Conservation (phyloP, 2,329 filamentous ascomycete genomes). For the Pyrenophora teres region DNA sequence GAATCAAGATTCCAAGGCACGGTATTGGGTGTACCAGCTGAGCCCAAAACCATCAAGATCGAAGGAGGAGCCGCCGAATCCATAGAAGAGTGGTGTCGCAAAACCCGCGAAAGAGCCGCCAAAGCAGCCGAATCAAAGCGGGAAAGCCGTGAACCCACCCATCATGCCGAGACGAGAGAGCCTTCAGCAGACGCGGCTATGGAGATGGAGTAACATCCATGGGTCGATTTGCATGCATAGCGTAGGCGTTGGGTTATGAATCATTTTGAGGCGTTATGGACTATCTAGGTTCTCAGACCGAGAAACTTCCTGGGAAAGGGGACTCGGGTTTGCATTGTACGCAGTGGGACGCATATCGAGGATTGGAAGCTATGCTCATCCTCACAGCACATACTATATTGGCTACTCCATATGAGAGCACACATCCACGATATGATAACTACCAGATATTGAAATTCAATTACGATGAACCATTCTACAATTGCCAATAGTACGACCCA, state of each 20-base stretch:
- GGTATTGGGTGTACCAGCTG: slow-evolving; percentile 73
- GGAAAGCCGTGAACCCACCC: slow-evolving; percentile 26
- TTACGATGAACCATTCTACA: not conserved
- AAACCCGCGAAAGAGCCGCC: slow-evolving; percentile 36
- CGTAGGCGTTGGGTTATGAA: slow-evolving; percentile 37
- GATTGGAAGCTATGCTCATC: not conserved
- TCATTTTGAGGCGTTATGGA: slow-evolving; percentile 22
- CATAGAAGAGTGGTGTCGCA: slow-evolving; percentile 66
- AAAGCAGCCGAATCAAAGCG: slow-evolving; percentile 29
- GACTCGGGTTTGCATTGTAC: not conserved
- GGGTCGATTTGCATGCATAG: slow-evolving; percentile 35
- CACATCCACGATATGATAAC: not conserved
- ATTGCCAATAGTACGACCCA: not conserved
- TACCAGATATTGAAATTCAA: not conserved
- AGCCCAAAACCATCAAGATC: slow-evolving; percentile 73
- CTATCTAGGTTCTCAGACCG: not conserved
- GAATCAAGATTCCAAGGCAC: slow-evolving; percentile 86
- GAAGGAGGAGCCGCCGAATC: slow-evolving; percentile 75
- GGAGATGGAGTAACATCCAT: slow-evolving; percentile 28
- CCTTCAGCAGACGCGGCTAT: slow-evolving; percentile 31
- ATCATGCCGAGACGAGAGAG: slow-evolving; percentile 24
- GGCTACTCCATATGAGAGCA: not conserved
- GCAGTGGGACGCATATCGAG: not conserved
- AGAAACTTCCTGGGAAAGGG: not conserved
- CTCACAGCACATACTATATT: not conserved